A percentile compares a stretch with the other conserved stretches of the same genome.
phyloP scores from a whole-genome alignment of 352 stramenopile genomes.

The Pythium folliculosum region DNA sequence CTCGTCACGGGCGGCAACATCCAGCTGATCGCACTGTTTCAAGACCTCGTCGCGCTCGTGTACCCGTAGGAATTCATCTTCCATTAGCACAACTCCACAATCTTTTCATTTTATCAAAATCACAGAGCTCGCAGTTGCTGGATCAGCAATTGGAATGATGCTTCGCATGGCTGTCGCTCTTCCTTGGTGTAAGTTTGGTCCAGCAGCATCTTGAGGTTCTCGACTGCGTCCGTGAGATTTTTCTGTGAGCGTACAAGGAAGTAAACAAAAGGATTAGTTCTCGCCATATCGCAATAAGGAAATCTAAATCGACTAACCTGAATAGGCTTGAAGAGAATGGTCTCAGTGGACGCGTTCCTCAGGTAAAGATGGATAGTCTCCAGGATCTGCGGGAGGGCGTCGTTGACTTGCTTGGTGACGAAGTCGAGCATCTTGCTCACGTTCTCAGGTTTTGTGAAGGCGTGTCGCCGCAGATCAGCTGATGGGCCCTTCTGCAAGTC shows the following conservation, averaged over 20 bases:
- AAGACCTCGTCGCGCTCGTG: neutral
- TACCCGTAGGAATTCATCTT: neutral
- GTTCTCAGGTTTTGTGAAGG: slow-evolving; percentile 41
- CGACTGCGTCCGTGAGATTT: slow-evolving; percentile 65
- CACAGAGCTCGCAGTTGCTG: slow-evolving; percentile 53
- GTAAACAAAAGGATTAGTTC: neutral
- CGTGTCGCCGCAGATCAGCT: slow-evolving; percentile 30
- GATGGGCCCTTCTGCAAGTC: slow-evolving; percentile 34
- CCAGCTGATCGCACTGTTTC: neutral
- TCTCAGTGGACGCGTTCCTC: slow-evolving; percentile 77
- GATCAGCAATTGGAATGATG: slow-evolving; percentile 41
- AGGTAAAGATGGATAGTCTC: slow-evolving; percentile 76
- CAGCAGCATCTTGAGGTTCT: slow-evolving; percentile 60
- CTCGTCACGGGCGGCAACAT: slow-evolving; percentile 10
- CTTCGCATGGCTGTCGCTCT: slow-evolving; percentile 47
- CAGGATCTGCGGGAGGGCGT: slow-evolving; percentile 42
- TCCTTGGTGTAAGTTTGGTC: slow-evolving; percentile 58
- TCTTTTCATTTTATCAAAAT: neutral
- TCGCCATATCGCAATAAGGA: too few relatives aligned
- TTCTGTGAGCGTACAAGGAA: slow-evolving; percentile 38
- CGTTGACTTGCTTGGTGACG: slow-evolving; percentile 45
- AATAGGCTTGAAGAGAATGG: slow-evolving; percentile 83
- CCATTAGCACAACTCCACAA: neutral
- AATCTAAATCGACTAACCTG: slow-evolving; percentile 40
- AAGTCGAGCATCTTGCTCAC: slow-evolving; percentile 50